These are phyloP conservation scores for Fusarium tanahbumbuense DNA, from an alignment of 2,329 filamentous ascomycete species.

Conservation along the genomic window DNA sequence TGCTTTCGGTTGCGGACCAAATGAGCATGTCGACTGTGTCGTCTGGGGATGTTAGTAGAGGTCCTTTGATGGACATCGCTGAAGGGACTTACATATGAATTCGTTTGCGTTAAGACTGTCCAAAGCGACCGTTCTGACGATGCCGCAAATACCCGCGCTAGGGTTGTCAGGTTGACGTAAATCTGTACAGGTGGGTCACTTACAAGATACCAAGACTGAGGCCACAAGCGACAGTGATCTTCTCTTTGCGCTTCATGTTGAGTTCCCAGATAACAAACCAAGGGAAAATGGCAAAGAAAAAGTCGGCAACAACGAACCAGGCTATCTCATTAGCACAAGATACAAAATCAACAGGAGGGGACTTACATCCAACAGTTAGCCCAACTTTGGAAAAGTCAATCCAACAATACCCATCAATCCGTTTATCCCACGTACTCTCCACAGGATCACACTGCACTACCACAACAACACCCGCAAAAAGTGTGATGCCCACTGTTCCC, in stretches of 20 bases:
- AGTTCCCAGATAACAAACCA: constrained; percentile 36
- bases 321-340: neutral
- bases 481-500: neutral
- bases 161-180: no score
- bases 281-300: constrained; percentile 25
- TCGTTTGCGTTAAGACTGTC: constrained; percentile 16
- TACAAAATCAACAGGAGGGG: rapidly evolving
- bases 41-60: neutral
- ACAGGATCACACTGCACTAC: constrained; percentile 27
- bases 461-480: constrained; percentile 8
- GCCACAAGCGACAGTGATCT: constrained; percentile 26
- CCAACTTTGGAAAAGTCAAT: constrained; percentile 36
- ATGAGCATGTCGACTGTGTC: constrained; percentile 34
- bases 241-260: constrained; percentile 36
- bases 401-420: constrained; percentile 18
- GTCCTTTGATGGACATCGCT: no score
- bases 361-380: constrained; percentile 31
- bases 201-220: constrained; percentile 30
- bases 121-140: constrained; percentile 25
- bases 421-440: constrained; percentile 21
- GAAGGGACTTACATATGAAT: constrained; percentile 11
- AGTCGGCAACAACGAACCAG: constrained; percentile 31
- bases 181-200: no score
- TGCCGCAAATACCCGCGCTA: constrained; percentile 26
- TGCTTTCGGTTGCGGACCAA: constrained; percentile 34